Base-by-base conservation (phyloP, 768 basidiomycete genomes). In the Tulasnella sp. region DNA sequence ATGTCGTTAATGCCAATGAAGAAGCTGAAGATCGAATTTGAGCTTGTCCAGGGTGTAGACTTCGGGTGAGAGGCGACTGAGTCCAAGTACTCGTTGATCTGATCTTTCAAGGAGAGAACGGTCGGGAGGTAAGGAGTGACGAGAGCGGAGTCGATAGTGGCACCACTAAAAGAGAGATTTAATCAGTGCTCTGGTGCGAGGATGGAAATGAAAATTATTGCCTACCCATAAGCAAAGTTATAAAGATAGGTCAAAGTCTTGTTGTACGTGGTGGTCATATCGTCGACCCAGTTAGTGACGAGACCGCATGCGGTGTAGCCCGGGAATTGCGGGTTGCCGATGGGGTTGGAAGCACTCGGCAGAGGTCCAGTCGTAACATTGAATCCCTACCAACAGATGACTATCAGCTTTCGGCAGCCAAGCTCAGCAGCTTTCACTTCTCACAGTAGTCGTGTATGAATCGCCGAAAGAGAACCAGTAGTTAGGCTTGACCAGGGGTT, bases 1-100 rank as follows among this genome's bases (percentile, higher is more conserved):
- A 90, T 83, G 75, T 90, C 89, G 76, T 90, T 90, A 74, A 90
- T 87, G 0, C 89, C 89, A 72, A 90, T 89, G 83, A 84, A 90
- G 22, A 89, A 78, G 0, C 86, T 85, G 78, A 90, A 90, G 64
- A 90, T 75, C 69, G 87, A 77, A 76, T 89, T 86, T 3, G 77
- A 75, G 71, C 84, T 83, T n/a, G 83, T 83, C 89, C 89, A 90
- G 0, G 85, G 83, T 1, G 85, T 83, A 1, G 78, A 79, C 9
- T 81, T 78, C 0, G 88, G 87, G 77, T 85, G 86, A 40, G 76
- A 1, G 81, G 85, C 74, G 14, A 81, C 83, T 8, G 81, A 78
- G n/a, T 74, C 75, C 66, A 89, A 79, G 79, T 89, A 90, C 72
- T 87, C 78, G 73, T 85, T 85, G 16, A 90, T 86, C 75, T 90